These are phyloP conservation scores for Saccharomyces eubayanus DNA, from an alignment of 805 yeast genomes.

Conservation along the genomic window DNA sequence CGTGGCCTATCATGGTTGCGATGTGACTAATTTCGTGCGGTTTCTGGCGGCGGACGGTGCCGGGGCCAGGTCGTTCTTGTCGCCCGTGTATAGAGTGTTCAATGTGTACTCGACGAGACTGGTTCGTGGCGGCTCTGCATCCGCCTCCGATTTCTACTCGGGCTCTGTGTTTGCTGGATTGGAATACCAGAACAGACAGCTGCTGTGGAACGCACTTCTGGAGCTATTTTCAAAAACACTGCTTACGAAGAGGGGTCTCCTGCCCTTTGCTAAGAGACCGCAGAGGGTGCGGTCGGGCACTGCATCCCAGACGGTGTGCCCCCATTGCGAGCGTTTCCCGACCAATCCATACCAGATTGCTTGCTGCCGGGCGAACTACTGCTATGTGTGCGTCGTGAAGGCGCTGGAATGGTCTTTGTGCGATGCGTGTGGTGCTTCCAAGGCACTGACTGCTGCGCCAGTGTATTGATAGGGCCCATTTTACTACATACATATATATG, in stretches of 20 bases:
- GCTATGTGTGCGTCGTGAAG: constrained; percentile 18
- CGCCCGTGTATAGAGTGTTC: constrained; percentile 16
- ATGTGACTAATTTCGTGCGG: background rate
- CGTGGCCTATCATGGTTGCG: background rate
- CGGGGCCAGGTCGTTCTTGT: constrained; percentile 4
- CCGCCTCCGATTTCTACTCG: constrained; percentile 8
- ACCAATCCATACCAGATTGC: constrained; percentile 14
- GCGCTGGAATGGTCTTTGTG: constrained; percentile 13
- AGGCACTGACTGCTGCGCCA: constrained; percentile 1
- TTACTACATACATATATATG: background rate
- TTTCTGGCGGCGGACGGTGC: background rate
- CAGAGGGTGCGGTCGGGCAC: background rate
- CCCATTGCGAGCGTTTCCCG: constrained; percentile 15
- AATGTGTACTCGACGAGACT: constrained; percentile 5
- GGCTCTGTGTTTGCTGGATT: constrained; percentile 15
- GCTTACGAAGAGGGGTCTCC: constrained; percentile 6
- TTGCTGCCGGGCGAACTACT: constrained; percentile 15
- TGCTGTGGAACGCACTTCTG: constrained; percentile 25
- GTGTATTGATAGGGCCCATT: background rate
- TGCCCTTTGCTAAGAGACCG: background rate
- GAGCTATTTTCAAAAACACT: constrained; percentile 20
- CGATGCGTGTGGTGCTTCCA: constrained; percentile 6
- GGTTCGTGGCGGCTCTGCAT: background rate
- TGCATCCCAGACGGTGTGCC: constrained; percentile 4
- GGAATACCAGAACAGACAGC: constrained; percentile 25